Conservation (phyloP, 1,284 basidiomycete species). For the Puccinia coronata region DNA sequence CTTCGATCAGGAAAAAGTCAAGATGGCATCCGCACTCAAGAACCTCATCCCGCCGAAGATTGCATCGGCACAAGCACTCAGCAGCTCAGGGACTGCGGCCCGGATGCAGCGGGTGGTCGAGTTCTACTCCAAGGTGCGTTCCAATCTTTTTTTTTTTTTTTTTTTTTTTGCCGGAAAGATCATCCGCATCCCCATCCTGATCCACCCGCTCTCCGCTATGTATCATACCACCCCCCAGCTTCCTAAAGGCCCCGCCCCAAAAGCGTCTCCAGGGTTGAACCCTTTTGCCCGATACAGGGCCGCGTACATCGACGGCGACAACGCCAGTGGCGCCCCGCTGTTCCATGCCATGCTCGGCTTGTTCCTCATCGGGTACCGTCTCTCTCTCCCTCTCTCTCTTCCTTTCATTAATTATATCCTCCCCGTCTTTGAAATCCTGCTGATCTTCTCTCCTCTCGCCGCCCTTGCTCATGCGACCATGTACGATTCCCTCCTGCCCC, state of each 20-base stretch:
- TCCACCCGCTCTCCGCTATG: not conserved
- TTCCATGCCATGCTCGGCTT: constrained; percentile 53
- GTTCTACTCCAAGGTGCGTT: constrained; percentile 56
- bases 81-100: constrained; percentile 53
- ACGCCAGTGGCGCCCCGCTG: constrained; percentile 56
- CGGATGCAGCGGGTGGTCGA: constrained; percentile 57
- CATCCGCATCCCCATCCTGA: too few relatives aligned
- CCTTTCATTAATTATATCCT: too few relatives aligned
- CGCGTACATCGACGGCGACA: constrained; percentile 56
- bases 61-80: constrained; percentile 55
- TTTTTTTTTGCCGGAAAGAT: too few relatives aligned
- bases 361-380: constrained; percentile 57
- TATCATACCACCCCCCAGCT: constrained; percentile 55
- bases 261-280: constrained; percentile 52
- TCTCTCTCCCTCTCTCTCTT: not conserved
- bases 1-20: not conserved
- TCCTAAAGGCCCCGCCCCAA: constrained; percentile 55
- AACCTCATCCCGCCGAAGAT: constrained; percentile 57
- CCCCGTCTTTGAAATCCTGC: too few relatives aligned
- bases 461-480: too few relatives aligned
- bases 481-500: not conserved
- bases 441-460: too few relatives aligned
- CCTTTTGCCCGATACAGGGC: constrained; percentile 56
- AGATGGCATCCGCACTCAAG: constrained; percentile 52
- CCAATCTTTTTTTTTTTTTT: too few relatives aligned